Evolutionary conservation across 116 monocot species (phyloP), one percentile per base, ranked within the genome.

Genomic region (Thalassia testudinum): DNA sequence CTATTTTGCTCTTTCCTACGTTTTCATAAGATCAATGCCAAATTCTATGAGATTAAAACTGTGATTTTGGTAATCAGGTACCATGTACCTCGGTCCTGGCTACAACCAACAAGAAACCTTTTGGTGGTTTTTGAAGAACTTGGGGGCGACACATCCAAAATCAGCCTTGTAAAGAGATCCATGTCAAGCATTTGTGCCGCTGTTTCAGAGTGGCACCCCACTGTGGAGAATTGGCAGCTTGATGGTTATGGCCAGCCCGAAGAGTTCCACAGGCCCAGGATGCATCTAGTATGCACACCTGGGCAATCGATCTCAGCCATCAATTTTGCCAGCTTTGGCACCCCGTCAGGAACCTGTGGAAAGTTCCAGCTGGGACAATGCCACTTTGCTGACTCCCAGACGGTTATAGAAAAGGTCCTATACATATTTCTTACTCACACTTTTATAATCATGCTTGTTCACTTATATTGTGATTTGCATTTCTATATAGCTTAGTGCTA

Each of bases 291-390:
- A n/a, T 97, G 97, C 49, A 70, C 77, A 14, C 65, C 66, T 0
- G 90, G 97, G 8, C 97, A 97, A 55, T 60, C 72, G 23, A 97
- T 97, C 29, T 79, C 89, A 12, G 67, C 81, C 23, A 89, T 97
- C 60, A 97, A 79, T 47, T 97, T 97, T 62, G 97, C 97, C 1
- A 97, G 89, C 72, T 97, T 89, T 50, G 97, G 97, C 7, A 97
- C 82, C 44, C 97, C 97, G 14, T 68, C 55, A 4, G 97, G 97
- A 49, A 82, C 85, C 0, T 97, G 97, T 53, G 97, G 97, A 65
- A 86, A 63, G 52, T 97, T 86, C 67, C 67, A 75, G 65, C 70
- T 82, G 61, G 97, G 97, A 53, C 23, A 64, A 12, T 97, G 97
- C 75, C 97, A 97, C 60, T 79, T 90, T n/a, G 63, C 79, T 7